phyloP scores from a whole-genome alignment of 1,284 basidiomycete genomes.

The Microbotryum scabiosae region DNA sequence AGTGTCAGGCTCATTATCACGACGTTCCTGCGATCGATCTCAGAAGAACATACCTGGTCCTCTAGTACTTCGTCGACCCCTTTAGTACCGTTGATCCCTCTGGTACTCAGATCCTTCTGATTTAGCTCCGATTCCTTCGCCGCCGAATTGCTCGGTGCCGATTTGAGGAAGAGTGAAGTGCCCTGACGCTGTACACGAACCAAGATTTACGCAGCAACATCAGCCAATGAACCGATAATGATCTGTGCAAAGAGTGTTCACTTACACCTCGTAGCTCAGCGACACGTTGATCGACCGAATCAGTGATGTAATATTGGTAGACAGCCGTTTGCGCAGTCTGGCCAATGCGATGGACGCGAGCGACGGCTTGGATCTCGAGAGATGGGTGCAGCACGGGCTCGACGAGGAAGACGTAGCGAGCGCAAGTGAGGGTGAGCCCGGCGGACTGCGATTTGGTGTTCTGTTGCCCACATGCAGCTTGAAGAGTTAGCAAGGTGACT shows the following conservation, averaged over 20 bases:
- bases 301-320: slow-evolving; percentile 21
- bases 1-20: not conserved
- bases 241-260: too few relatives aligned
- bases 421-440: slow-evolving; percentile 31
- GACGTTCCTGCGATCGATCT: not conserved
- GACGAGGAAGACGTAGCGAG: slow-evolving; percentile 29
- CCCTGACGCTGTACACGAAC: slow-evolving; percentile 13
- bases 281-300: slow-evolving; percentile 31
- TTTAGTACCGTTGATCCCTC: not conserved
- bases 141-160: not conserved
- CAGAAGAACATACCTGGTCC: slow-evolving; percentile 12
- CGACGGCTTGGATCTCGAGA: slow-evolving; percentile 34
- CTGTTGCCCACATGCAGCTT: not conserved
- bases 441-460: slow-evolving; percentile 32
- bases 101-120: slow-evolving; percentile 6
- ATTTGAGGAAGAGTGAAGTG: slow-evolving; percentile 18
- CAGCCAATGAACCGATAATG: too few relatives aligned
- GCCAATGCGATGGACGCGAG: slow-evolving; percentile 34
- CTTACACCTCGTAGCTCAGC: slow-evolving; percentile 21
- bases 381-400: slow-evolving; percentile 32
- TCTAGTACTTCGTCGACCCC: slow-evolving; percentile 13
- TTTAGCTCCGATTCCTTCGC: slow-evolving; percentile 6
- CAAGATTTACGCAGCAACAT: too few relatives aligned
- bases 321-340: slow-evolving; percentile 30
- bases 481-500: slow-evolving; percentile 15